These are phyloP conservation scores for Xerocomus potaroensis DNA, from an alignment of 768 basidiomycete species.

Conservation along the genomic window DNA sequence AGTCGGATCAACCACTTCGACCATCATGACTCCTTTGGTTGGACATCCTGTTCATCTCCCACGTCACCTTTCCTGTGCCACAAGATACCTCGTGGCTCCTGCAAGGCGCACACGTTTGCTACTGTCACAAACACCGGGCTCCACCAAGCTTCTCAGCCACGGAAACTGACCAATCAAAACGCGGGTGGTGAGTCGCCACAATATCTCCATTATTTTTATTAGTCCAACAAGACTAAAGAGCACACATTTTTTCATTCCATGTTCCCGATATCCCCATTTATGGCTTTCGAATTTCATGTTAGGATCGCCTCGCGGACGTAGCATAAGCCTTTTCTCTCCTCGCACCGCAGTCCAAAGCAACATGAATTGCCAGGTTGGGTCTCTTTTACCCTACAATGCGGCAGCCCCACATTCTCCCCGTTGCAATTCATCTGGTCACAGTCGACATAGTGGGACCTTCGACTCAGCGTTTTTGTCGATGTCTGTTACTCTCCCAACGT, in stretches of 20 bases:
- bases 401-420: constrained; percentile 28
- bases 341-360: constrained; percentile 23
- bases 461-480: constrained; percentile 21
- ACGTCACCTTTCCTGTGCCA: constrained; percentile 21
- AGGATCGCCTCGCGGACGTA: constrained; percentile 31
- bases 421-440: constrained; percentile 22
- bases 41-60: constrained; percentile 15
- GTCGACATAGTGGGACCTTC: constrained; percentile 21
- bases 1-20: constrained; percentile 15
- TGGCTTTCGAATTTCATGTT: constrained; percentile 18
- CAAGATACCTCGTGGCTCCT: constrained; percentile 24
- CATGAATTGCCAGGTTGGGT: constrained; percentile 15
- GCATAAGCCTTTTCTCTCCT: constrained; percentile 31
- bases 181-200: constrained; percentile 27
- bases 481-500: constrained; percentile 26
- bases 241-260: constrained; percentile 20
- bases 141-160: constrained; percentile 25
- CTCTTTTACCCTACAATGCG: constrained; percentile 30
- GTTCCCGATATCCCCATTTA: constrained; percentile 16
- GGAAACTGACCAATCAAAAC: constrained; percentile 24
- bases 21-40: constrained; percentile 10
- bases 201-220: constrained; percentile 8
- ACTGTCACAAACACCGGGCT: constrained; percentile 32
- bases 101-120: constrained; percentile 32
- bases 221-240: constrained; percentile 15